These are phyloP conservation scores for Tylopilus sp. DNA, from an alignment of 1,284 basidiomycete genomes.

Conservation along the genomic window DNA sequence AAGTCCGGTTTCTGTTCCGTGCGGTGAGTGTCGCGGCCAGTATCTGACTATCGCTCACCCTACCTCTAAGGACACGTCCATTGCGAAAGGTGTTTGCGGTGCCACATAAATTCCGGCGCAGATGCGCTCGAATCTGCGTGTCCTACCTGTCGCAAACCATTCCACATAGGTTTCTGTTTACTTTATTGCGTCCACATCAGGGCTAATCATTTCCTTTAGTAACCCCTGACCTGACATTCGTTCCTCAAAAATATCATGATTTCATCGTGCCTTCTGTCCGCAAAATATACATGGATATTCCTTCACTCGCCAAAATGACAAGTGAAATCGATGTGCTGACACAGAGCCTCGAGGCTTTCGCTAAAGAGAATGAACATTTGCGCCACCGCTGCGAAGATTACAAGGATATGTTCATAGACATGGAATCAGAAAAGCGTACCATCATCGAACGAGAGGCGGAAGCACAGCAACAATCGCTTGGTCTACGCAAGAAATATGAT, in stretches of 20 bases:
- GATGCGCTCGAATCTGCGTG: slow-evolving; percentile 44
- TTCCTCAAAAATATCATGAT: slow-evolving; percentile 56
- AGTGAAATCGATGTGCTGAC: slow-evolving; percentile 33
- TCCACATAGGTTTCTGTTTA: slow-evolving; percentile 45
- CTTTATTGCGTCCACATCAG: too few relatives aligned
- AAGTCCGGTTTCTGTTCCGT: slow-evolving; percentile 55
- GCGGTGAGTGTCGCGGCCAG: slow-evolving; percentile 39
- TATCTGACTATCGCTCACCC: slow-evolving; percentile 2
- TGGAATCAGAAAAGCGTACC: slow-evolving; percentile 36
- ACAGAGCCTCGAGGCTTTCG: slow-evolving; percentile 34
- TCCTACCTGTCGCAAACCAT: slow-evolving; percentile 54
- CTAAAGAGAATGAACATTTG: slow-evolving; percentile 40
- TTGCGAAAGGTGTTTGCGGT: slow-evolving; percentile 52
- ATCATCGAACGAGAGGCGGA: slow-evolving; percentile 28
- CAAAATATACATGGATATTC: slow-evolving; percentile 50
- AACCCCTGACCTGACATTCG: slow-evolving; percentile 43
- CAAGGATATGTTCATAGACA: slow-evolving; percentile 30
- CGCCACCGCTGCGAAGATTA: slow-evolving; percentile 39
- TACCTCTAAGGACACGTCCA: slow-evolving; percentile 51
- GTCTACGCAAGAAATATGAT: slow-evolving; percentile 33
- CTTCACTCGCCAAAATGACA: slow-evolving; percentile 30
- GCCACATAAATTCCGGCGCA: slow-evolving; percentile 42
- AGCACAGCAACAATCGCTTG: slow-evolving; percentile 26
- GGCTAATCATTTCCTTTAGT: slow-evolving; percentile 24
- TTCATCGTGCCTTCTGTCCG: slow-evolving; percentile 54